Conservation (phyloP, 1,139 yeast genomes). For the Meyerozyma carpophila region DNA sequence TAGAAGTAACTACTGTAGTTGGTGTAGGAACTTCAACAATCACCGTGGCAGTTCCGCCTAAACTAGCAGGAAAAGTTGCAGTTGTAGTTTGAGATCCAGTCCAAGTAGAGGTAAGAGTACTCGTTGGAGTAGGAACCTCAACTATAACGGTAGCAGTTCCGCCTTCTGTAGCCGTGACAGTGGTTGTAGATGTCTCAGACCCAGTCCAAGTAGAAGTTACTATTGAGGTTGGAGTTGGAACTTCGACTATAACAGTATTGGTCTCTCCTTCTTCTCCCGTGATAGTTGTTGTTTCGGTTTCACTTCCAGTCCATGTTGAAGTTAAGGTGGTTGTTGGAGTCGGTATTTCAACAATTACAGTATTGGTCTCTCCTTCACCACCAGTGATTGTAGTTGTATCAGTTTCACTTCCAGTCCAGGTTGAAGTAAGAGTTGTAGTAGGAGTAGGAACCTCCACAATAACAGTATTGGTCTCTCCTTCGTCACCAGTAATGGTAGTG, state of each 20-base stretch:
- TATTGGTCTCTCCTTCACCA: slow-evolving; percentile 8
- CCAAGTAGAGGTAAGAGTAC: slow-evolving; percentile 13
- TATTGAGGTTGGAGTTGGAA: slow-evolving; percentile 3
- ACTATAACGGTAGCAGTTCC: slow-evolving; percentile 1
- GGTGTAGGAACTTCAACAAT: slow-evolving; percentile 7
- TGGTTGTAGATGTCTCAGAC: too few species aligned
- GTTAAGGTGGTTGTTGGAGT: slow-evolving; percentile 9
- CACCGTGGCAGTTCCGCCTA: slow-evolving; percentile 12
- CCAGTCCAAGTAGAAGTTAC: slow-evolving; percentile 2
- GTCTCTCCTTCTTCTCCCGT: not conserved
- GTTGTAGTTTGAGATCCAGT: slow-evolving; percentile 9
- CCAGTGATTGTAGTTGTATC: slow-evolving; percentile 1
- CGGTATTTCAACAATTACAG: slow-evolving; percentile 15
- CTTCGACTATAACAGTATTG: slow-evolving; percentile 4
- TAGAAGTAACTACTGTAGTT: slow-evolving; percentile 6
- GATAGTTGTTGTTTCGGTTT: not conserved
- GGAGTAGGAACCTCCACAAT: slow-evolving; percentile 6
- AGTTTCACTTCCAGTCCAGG: slow-evolving; percentile 2
- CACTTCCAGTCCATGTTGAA: not conserved
- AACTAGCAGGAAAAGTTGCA: not conserved
- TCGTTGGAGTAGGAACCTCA: slow-evolving; percentile 1
- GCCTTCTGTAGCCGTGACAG: too few species aligned
- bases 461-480: slow-evolving; percentile 1
- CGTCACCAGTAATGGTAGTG: not conserved
- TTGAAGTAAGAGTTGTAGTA: not conserved